phyloP scores from a whole-genome alignment of 768 basidiomycete genomes.

The Rhizopogon vesiculosus region DNA sequence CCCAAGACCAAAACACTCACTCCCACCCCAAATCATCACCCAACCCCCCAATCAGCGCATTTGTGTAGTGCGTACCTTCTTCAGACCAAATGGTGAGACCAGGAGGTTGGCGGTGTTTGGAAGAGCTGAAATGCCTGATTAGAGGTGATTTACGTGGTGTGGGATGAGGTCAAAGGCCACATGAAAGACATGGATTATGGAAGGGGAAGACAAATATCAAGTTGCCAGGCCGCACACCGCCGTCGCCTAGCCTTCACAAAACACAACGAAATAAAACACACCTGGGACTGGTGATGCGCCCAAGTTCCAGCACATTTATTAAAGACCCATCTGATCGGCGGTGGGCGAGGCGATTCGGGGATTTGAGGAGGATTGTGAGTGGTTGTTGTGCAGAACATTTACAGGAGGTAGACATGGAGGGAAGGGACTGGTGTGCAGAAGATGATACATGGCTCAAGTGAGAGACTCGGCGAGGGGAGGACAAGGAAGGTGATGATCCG shows the following conservation, averaged over 20 bases:
- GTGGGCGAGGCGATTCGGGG: not conserved
- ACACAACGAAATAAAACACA: not conserved
- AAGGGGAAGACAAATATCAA: no score
- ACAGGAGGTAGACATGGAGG: not conserved
- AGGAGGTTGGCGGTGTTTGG: not conserved
- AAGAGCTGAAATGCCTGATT: not conserved
- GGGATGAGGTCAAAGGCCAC: no score
- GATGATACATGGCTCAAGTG: no score
- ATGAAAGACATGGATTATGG: not conserved
- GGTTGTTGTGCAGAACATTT: not conserved
- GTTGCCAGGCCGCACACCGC: no score
- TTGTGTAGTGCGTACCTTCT: conserved; percentile 11
- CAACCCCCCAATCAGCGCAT: conserved; percentile 31
- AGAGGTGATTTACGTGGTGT: no score
- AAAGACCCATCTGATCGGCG: not conserved
- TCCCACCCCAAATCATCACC: conserved; percentile 46
- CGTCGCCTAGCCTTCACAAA: not conserved
- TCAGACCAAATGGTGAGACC: conserved; percentile 9
- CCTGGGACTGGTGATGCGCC: not conserved
- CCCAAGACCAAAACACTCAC: conserved; percentile 31
- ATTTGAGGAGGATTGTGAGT: not conserved
- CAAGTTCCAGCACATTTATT: not conserved
- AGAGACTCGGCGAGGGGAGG: not conserved
- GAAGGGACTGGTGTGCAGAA: no score
- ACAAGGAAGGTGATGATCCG: not conserved